Percentiles rank a stretch among this genome's conserved stretches.
Evolutionary conservation across 352 stramenopile genomes (phyloP).

Genomic region (Phytophthora cajani): DNA sequence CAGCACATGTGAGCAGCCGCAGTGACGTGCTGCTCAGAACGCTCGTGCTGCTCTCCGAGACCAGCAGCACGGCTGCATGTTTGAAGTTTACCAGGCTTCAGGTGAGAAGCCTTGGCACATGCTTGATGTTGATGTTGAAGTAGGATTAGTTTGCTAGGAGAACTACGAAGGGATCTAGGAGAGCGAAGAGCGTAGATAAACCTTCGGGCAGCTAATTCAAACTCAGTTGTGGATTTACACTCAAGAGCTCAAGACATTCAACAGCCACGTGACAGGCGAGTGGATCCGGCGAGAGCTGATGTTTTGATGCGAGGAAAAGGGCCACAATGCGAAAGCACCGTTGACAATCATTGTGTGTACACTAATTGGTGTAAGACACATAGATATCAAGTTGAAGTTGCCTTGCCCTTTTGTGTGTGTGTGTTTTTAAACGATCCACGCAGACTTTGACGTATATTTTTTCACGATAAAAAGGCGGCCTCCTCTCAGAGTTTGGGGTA

Average conservation of each 20-base stretch:
- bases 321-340: background rate
- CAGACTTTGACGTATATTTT: conserved; percentile 21
- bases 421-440: background rate
- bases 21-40: background rate
- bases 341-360: background rate
- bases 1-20: background rate
- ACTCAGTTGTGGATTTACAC: no score
- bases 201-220: no score
- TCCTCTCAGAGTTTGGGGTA: conserved; percentile 45
- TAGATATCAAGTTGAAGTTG: background rate
- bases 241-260: no score
- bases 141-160: no score
- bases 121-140: no score
- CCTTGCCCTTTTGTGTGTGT: background rate
- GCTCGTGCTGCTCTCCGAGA: background rate
- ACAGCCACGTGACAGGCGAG: background rate
- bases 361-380: background rate
- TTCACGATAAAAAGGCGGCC: conserved; percentile 3
- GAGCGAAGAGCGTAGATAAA: no score
- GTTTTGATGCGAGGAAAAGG: background rate
- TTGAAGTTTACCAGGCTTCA: no score
- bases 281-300: conserved; percentile 4
- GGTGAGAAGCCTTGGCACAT: no score
- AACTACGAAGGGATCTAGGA: no score
- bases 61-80: background rate